Base-by-base conservation (phyloP, 2,329 filamentous ascomycete species). In the Aureobasidium sp. region DNA sequence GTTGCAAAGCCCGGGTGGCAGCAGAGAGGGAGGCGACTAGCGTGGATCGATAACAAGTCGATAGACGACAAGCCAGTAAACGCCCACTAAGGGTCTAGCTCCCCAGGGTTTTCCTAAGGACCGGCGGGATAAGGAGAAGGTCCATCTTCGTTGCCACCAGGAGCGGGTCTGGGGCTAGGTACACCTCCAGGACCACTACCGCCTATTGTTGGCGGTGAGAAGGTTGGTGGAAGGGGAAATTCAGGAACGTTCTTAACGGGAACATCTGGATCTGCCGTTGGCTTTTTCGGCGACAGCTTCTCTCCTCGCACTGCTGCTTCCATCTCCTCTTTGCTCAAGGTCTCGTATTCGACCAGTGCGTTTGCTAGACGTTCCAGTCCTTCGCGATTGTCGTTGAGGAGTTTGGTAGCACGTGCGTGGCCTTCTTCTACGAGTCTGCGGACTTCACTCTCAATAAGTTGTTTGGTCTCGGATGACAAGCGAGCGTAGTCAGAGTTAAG, bases 321-420 rank as follows among this genome's bases (percentile, higher is more conserved):
- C 65, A 97, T 95, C 74, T 99, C 94, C 3, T 88, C 86, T 74
- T 88, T 89, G 73, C 89, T 88, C 57, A 99, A 78, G 0, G 91
- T 97, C 79, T 99, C 94, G 74, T 97, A 97, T 74, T 97, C 87
- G 37, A 99, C 85, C 10, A 99, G 81, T 5, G 92, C 94, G 70
- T 92, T 86, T 32, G 94, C 93, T 10, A 99, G 79, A 11, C 90
- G 79, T 68, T 99, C 93, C 7, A 99, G 82, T 74, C 96, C 93
- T 63, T 88, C 87, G 61, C 91, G 85, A 73, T 89, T 90, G 39
- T 85, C 82, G 1, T 82, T 84, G 50, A 99, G 77, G 5, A 97
- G 80, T 50, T 83, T 82, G 45, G 76, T 79, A 0, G 92, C 91
- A 39, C 91, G 88, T 61, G 84, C 79, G 64, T 91, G 88, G 16